Evolutionary conservation across 2,329 filamentous ascomycete species (phyloP), one percentile per base, ranked within the genome.

Genomic region (Ophiocordyceps camponoti-rufipedis): DNA sequence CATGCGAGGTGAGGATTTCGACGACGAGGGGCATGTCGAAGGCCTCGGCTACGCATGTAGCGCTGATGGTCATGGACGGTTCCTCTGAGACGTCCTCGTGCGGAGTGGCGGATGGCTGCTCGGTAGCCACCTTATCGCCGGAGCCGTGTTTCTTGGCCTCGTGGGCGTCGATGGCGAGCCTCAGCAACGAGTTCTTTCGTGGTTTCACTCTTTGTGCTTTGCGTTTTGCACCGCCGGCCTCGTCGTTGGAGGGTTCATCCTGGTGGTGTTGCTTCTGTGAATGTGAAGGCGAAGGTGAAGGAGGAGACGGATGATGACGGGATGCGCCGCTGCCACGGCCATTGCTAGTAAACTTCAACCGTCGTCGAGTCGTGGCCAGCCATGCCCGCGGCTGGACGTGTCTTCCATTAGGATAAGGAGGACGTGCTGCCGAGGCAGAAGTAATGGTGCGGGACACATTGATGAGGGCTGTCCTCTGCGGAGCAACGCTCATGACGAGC

Each of bases 111-210:
- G 23, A 23, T 23, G 23, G 23, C 23, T 23, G 23, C 23, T 23
- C 23, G 23, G 23, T 23, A 23, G 23, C 23, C 23, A 23, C 5
- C 23, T 23, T 23, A 5, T 23, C 23, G 23, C 23, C 23, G 23
- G 23, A 23, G 23, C 23, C 23, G 23, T 23, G 23, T 18, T 57
- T 56, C 45, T 66, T 64, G n/a, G 66, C 62, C 49, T 70, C 70
- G 57, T 94, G 86, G 16, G 88, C 87, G 54, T 91, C 86, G 16
- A 86, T 82, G 31, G 88, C 86, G 12, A 94, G 86, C 48, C 87
- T 75, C 46, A 89, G 78, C 31, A 95, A 68, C 2, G 85, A 91
- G 49, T 80, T 82, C 52, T 86, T 83, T 41, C 75, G 62, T 4
- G 65, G 64, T 4, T 65, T 58, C 1, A 64, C 54, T 39, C 71